Evolutionary conservation across 1,284 basidiomycete species (phyloP).

Genomic region (Puccinia triticina): DNA sequence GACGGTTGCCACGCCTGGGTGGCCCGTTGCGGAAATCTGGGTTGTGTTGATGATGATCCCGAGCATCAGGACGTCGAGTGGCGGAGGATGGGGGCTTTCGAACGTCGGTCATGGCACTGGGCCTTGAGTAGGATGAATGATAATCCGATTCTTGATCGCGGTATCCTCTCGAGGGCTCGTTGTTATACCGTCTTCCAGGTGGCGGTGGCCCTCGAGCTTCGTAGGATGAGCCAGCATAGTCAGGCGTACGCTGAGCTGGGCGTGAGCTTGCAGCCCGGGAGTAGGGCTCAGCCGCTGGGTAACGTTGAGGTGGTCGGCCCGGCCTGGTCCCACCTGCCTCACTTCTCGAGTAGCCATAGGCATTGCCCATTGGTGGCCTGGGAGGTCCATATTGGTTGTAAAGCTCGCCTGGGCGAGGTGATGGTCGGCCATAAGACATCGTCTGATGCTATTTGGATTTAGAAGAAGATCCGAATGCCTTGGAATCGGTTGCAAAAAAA

Average conservation of each 20-base stretch:
- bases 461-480: background rate
- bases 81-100: background rate
- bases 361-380: slow-evolving; percentile 14
- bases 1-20: slow-evolving; percentile 21
- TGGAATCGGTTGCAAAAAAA: background rate
- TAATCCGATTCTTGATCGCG: slow-evolving; percentile 11
- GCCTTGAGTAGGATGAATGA: slow-evolving; percentile 9
- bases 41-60: background rate
- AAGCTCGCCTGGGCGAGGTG: slow-evolving; percentile 34
- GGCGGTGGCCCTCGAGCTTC: background rate
- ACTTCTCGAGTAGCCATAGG: slow-evolving; percentile 26
- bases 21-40: background rate
- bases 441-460: background rate
- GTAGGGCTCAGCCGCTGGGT: slow-evolving; percentile 8
- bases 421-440: slow-evolving; percentile 25
- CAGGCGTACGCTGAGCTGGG: slow-evolving; percentile 15
- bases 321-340: slow-evolving; percentile 35
- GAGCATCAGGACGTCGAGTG: slow-evolving; percentile 1
- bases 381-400: slow-evolving; percentile 29
- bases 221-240: slow-evolving; percentile 8
- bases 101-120: slow-evolving; percentile 18
- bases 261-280: slow-evolving; percentile 20
- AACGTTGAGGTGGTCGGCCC: slow-evolving; percentile 29
- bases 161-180: background rate
- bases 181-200: slow-evolving; percentile 14